phyloP scores from a whole-genome alignment of 345 rosid species.

The Crucihimalaya himalaica region DNA sequence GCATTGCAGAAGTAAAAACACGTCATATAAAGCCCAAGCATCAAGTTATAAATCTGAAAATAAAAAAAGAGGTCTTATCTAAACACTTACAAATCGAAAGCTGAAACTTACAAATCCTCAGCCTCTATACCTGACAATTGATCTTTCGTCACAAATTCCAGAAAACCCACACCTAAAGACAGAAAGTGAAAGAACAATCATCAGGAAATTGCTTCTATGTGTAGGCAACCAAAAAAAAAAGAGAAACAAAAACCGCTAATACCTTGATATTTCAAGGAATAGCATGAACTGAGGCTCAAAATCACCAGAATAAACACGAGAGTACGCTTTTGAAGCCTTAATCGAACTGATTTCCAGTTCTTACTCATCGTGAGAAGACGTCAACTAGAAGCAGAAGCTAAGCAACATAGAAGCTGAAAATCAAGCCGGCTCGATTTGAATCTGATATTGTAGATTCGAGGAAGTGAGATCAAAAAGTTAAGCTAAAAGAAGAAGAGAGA shows the following conservation, averaged over 20 bases:
- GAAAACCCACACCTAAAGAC: slow-evolving; percentile 12
- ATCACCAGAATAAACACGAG: slow-evolving; percentile 25
- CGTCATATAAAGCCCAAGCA: no score
- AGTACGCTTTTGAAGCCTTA: slow-evolving; percentile 18
- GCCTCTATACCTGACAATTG: background rate
- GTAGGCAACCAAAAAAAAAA: no score
- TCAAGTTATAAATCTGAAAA: no score
- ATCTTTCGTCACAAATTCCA: slow-evolving; percentile 18
- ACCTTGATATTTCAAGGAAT: slow-evolving; percentile 28
- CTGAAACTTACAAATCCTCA: slow-evolving; percentile 31
- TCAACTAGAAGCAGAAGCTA: background rate
- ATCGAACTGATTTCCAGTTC: slow-evolving; percentile 33
- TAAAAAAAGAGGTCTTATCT: no score
- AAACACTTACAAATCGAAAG: slow-evolving; percentile 15
- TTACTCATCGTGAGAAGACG: slow-evolving; percentile 22
- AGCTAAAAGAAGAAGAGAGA: slow-evolving; percentile 19
- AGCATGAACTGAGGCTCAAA: slow-evolving; percentile 35
- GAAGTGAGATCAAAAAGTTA: slow-evolving; percentile 19
- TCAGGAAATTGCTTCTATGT: slow-evolving; percentile 7
- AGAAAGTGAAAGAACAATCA: background rate
- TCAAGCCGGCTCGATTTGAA: slow-evolving; percentile 26
- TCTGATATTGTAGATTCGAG: background rate
- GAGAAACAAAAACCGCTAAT: background rate
- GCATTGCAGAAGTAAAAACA: no score
- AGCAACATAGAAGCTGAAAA: background rate